These are phyloP conservation scores for Fragaria vesca DNA, from an alignment of 306 rosid genomes.

Conservation along the genomic window DNA sequence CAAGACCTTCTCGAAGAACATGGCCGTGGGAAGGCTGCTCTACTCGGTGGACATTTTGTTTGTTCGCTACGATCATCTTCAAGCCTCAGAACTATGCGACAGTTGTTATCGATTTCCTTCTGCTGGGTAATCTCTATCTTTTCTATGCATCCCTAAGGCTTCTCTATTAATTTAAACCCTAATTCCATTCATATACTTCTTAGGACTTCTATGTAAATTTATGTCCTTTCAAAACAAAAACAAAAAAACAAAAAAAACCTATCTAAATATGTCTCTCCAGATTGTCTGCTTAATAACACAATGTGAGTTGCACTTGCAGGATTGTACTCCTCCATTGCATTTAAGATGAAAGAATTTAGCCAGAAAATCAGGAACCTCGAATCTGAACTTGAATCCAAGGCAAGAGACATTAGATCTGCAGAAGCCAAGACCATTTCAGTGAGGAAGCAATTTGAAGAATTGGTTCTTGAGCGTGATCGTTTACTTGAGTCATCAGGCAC, in stretches of 20 bases:
- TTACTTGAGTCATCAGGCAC: constrained; percentile 23
- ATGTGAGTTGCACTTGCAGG: not conserved
- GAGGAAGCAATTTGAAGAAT: not conserved
- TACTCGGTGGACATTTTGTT: not conserved
- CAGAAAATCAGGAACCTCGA: not conserved
- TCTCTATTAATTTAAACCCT: not conserved
- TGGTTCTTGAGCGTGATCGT: not conserved
- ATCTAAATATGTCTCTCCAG: not conserved
- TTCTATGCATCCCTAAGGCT: not conserved
- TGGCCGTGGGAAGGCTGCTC: not conserved
- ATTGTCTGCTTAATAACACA: not conserved
- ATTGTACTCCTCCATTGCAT: not conserved
- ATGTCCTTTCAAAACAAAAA: too few relatives aligned
- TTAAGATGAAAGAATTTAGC: not conserved
- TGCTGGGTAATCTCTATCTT: not conserved
- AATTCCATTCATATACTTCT: not conserved
- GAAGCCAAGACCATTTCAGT: not conserved
- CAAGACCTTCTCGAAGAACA: not conserved
- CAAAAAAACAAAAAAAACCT: too few relatives aligned
- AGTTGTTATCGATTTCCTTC: not conserved
- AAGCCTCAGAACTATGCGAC: not conserved
- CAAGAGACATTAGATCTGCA: not conserved
- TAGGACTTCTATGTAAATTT: not conserved
- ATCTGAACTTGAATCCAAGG: not conserved
- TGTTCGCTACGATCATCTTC: not conserved